Evolutionary conservation across 768 basidiomycete genomes (phyloP), one percentile per base, ranked within the genome.

Genomic region (Rickenella mellea): DNA sequence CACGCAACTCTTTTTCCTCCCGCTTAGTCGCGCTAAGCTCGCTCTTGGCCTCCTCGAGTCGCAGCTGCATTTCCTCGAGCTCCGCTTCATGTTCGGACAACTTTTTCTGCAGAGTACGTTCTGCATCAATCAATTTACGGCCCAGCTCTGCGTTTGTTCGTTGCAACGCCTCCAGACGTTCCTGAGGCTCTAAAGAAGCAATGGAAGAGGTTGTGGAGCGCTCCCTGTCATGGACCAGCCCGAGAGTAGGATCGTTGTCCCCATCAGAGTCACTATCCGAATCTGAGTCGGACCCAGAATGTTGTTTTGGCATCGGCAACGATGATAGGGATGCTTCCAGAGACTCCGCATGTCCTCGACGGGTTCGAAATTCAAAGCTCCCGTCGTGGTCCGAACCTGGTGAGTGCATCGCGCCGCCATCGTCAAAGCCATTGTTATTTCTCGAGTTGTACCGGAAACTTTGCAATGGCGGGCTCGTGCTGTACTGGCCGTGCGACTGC

Each of bases 1-100:
- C 68, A 33, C 87, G 70, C 49, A 94, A 61, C 53, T 97, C 93
- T 63, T 97, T 96, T 61, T 97, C 92, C 53, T 97, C 91, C 29
- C 87, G 74, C 59, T 88, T 86, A 4, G 84, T 81, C 5, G 82
- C 72, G 11, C 69, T 79, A 6, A 96, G 66, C 59, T 96, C 93
- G 10, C 67, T 74, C 48, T 73, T 67, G 46, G 83, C 59, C 55
- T 96, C 89, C 44, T 96, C 92, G 44, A 94, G 56, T 24, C 74
- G 69, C 3, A 61, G 63, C 53, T 93, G 81, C 61, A 87, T 73
- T 45, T 90, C 85, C 50, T 87, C 84, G 22, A 93, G 60, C 52
- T 91, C 83, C n/a, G 66, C 57, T 58, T 94, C 91, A 50, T 90
- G 87, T 40, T 90, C 84, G 9, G 61, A 59, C 11, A 91, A 67